These are phyloP conservation scores for Penicillium olsonii DNA, from an alignment of 2,329 filamentous ascomycete species.

Conservation along the genomic window DNA sequence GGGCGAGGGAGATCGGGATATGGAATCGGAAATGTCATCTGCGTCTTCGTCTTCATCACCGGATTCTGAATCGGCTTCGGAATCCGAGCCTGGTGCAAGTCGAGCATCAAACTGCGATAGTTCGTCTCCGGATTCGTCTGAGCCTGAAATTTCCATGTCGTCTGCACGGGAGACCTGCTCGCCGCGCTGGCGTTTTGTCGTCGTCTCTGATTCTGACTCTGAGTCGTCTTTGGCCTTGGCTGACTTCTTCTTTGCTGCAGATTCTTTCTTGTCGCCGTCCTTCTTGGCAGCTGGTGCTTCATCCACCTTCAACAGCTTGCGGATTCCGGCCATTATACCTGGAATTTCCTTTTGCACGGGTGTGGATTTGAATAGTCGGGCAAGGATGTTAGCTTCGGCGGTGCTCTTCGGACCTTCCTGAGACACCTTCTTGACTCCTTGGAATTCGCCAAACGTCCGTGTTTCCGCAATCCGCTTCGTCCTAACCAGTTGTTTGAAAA, in stretches of 20 bases:
- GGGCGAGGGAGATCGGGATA: conserved; percentile 38
- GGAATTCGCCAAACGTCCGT: conserved; percentile 48
- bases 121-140: conserved; percentile 29
- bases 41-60: conserved; percentile 25
- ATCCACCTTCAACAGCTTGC: conserved; percentile 40
- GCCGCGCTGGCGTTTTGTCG: conserved; percentile 5
- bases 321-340: conserved; percentile 46
- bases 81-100: conserved; percentile 33
- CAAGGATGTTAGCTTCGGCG: conserved; percentile 59
- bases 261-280: conserved; percentile 11
- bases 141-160: conserved; percentile 25
- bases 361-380: conserved; percentile 61
- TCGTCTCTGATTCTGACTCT: conserved; percentile 15
- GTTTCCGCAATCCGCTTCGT: conserved; percentile 59
- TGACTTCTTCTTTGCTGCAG: conserved; percentile 12
- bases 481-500: conserved; percentile 58
- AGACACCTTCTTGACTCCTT: conserved; percentile 39
- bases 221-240: conserved; percentile 6
- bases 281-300: conserved; percentile 22
- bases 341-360: conserved; percentile 59
- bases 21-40: conserved; percentile 34
- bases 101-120: conserved; percentile 36
- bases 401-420: conserved; percentile 43
- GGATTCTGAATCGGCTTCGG: conserved; percentile 27
- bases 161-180: conserved; percentile 8